Evolutionary conservation across 2,329 filamentous ascomycete genomes (phyloP).

Genomic region (Volutella citrinella): DNA sequence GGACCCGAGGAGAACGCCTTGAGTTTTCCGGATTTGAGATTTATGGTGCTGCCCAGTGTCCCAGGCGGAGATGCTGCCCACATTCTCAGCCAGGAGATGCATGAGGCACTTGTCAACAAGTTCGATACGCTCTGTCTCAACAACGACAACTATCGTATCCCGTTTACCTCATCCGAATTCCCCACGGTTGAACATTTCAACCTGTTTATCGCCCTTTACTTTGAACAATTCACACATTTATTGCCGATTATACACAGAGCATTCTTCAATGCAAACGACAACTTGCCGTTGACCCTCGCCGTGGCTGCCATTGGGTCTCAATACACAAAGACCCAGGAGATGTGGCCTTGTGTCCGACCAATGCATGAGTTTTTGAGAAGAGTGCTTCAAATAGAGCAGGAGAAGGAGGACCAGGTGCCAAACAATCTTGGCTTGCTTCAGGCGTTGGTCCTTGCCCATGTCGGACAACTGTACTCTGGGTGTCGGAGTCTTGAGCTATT

Average conservation of each 20-base stretch:
- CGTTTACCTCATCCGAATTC: conserved; percentile 14
- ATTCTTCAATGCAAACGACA: conserved; percentile 4
- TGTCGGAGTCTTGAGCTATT: background rate
- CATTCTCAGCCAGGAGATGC: too few relatives aligned
- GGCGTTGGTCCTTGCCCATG: conserved; percentile 14
- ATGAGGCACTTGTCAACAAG: conserved; percentile 4
- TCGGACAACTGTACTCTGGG: conserved; percentile 8
- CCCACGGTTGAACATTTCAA: conserved; percentile 24
- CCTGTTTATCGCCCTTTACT: conserved; percentile 30
- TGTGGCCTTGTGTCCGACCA: conserved; percentile 15
- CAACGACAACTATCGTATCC: conserved; percentile 1
- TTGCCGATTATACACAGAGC: conserved; percentile 28
- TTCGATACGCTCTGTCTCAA: conserved; percentile 11
- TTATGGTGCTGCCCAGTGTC: too few relatives aligned
- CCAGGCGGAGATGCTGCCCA: too few relatives aligned
- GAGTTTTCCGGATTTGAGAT: too few relatives aligned
- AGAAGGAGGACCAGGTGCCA: background rate
- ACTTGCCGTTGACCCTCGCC: conserved; percentile 21
- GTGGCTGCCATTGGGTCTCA: conserved; percentile 22
- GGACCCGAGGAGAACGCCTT: too few relatives aligned
- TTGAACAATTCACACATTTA: conserved; percentile 29
- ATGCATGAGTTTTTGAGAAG: conserved; percentile 23
- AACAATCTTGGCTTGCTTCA: conserved; percentile 1
- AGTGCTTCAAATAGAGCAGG: conserved; percentile 5
- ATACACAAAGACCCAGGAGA: conserved; percentile 19